Base-by-base conservation (phyloP, 805 yeast species). In the Wilhelminamyces savonicus region DNA sequence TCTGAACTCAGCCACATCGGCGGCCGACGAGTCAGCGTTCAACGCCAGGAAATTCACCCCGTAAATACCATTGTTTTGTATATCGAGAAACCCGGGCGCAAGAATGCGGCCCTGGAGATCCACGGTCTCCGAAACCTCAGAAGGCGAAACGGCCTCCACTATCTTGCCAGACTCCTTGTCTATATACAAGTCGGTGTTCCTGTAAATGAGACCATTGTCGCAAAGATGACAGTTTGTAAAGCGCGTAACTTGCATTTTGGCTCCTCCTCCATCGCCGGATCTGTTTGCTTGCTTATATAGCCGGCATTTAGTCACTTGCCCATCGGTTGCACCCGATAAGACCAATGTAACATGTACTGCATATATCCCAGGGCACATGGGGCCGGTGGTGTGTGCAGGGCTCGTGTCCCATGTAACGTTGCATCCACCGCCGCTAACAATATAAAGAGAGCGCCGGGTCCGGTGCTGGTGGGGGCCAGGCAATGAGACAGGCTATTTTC, bases 51-150 rank as follows among this genome's bases (percentile, higher is more conserved):
- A 74, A 36, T 74, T 76, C 37, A 73, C 54, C 3, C 79, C 80
- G 36, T 62, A 74, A 32, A 74, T 62, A 8, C 79, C 80, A 39
- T 74, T 74, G 36, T 72, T 69, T 47, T 74, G 80, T 37, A 70
- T 62, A 44, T 74, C 80, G 9, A 74, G 51, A 44, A 65, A 71
- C 1, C 80, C 80, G 0, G 80, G 78, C 0, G 76, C 65, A 20
- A 74, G 37, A 18, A 69, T 56, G 13, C 49, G 41, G 4, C 75
- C 77, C n/a, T 62, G 38, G 28, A 74, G 50, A 39, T 74, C 76
- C 10, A 74, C 46, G 19, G 21, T 27, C 21, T 36, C 29, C 20
- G 11, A 23, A 7, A 28, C 28, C 16, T 34, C 35, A 6, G 32
- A 24, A 2, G 65, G 61, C n/a, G n/a, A n/a, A 9, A 11, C 19